These are phyloP conservation scores for Clarireedia sp. DNA, from an alignment of 2,329 filamentous ascomycete species.

Conservation along the genomic window DNA sequence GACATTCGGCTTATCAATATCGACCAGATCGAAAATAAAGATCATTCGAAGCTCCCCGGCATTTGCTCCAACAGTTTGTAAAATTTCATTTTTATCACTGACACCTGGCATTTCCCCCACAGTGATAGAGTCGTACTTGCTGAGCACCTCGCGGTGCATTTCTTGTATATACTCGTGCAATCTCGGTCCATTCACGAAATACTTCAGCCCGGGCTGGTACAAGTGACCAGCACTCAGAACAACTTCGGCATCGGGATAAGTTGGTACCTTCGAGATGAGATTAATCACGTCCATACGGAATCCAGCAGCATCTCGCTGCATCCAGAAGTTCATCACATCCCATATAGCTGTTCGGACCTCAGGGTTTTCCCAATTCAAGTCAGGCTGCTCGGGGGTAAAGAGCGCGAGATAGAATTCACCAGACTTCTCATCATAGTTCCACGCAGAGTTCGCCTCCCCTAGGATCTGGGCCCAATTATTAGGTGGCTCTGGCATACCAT, in stretches of 20 bases:
- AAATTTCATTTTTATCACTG: conserved; percentile 39
- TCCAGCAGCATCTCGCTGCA: conserved; percentile 49
- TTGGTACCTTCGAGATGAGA: conserved; percentile 54
- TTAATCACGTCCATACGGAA: conserved; percentile 61
- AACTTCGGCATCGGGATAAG: conserved; percentile 45
- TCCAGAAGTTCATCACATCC: conserved; percentile 65
- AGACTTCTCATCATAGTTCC: conserved; percentile 44
- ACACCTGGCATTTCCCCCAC: conserved; percentile 43
- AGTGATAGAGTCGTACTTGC: conserved; percentile 38
- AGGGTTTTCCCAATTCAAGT: conserved; percentile 69
- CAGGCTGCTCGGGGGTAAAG: conserved; percentile 63
- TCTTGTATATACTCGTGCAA: conserved; percentile 45
- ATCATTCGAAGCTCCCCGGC: conserved; percentile 61
- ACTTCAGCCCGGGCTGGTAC: conserved; percentile 35
- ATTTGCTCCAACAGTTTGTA: conserved; percentile 46
- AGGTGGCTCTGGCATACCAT: conserved; percentile 33
- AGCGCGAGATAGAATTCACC: conserved; percentile 51
- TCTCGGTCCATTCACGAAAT: conserved; percentile 49
- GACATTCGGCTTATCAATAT: not conserved
- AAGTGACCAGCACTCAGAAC: conserved; percentile 24
- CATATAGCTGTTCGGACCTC: conserved; percentile 61
- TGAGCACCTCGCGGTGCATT: conserved; percentile 27
- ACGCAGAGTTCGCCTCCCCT: conserved; percentile 32
- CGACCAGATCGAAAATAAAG: conserved; percentile 56
- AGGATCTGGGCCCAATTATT: conserved; percentile 38